Base-by-base conservation (phyloP, 768 basidiomycete genomes). In the Glaciozyma antarctica region DNA sequence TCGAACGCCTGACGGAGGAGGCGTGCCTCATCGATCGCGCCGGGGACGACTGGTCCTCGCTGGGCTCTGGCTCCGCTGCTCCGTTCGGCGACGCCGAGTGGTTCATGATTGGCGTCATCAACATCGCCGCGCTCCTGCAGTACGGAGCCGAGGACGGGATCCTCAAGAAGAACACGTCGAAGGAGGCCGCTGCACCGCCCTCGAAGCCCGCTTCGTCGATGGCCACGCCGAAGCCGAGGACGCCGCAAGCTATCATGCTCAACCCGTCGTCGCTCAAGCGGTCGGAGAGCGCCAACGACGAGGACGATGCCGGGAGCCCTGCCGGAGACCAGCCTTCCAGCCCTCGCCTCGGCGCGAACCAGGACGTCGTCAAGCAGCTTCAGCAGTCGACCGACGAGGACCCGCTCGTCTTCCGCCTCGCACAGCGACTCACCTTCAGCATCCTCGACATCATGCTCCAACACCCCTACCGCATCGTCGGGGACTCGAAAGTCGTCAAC, bases 71-170 rank as follows among this genome's bases (percentile, higher is more conserved):
- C 13, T 38, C 57, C 24, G 9, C 15, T 1, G 60, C 47, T 1
- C 63, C 59, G 6, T 63, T 65, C 59, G 60, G 66, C 26, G 26
- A 76, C 74, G 84, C 86, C 34, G 90, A 94, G 63, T 99, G 95
- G 95, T 86, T 90, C 71, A 91, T 93, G 87, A 94, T 98, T 90
- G 94, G 84, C 0, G 79, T 87, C 54, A 80, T 90, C 71, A 94
- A 94, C 75, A 80, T 97, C 41, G 81, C 83, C 6, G 83, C 88
- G 0, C 76, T 95, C 13, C 79, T 97, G 72, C 92, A 98, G 76
- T 98, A 93, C 71, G 94, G 95, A 43, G 81, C 84, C 32, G 80
- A 85, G 4, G 81, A 81, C 8, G 85, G 90, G 4, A 77, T 89
- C 8, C 77, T 98, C 56, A 81, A 84, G 60, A 85, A 81, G 67